Evolutionary conservation across 257 asterid species (phyloP).

Genomic region (Solanum peruvianum): DNA sequence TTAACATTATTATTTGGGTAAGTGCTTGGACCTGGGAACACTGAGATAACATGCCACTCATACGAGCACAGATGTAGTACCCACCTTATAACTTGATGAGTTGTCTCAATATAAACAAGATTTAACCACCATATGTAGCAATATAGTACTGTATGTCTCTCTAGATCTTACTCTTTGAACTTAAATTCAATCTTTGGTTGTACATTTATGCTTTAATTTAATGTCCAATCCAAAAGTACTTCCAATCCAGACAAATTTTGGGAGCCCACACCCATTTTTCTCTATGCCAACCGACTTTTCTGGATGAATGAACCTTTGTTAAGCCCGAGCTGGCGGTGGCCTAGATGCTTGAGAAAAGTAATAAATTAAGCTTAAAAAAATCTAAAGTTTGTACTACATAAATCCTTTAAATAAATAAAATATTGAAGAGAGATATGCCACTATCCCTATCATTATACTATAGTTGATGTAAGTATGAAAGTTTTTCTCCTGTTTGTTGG

Average conservation of each 20-base stretch:
- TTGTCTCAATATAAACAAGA: not conserved
- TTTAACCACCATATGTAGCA: not conserved
- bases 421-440: not conserved
- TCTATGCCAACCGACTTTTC: constrained; percentile 13
- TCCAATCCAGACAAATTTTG: constrained; percentile 11
- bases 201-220: not conserved
- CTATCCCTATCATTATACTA: not conserved
- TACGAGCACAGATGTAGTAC: not conserved
- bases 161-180: not conserved
- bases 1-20: not conserved
- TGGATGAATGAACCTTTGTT: constrained; percentile 8
- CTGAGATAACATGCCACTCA: constrained; percentile 6
- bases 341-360: constrained; percentile 3
- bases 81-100: not conserved
- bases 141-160: not conserved
- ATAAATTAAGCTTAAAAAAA: not conserved
- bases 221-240: constrained; percentile 6
- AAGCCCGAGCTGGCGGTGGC: constrained; percentile 20
- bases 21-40: constrained; percentile 7
- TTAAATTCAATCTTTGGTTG: not conserved
- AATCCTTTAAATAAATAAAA: not conserved
- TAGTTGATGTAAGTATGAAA: not conserved
- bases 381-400: not conserved
- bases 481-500: not conserved
- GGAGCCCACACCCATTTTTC: not conserved